phyloP scores from a whole-genome alignment of 352 stramenopile genomes.

The Pythium aquatile region DNA sequence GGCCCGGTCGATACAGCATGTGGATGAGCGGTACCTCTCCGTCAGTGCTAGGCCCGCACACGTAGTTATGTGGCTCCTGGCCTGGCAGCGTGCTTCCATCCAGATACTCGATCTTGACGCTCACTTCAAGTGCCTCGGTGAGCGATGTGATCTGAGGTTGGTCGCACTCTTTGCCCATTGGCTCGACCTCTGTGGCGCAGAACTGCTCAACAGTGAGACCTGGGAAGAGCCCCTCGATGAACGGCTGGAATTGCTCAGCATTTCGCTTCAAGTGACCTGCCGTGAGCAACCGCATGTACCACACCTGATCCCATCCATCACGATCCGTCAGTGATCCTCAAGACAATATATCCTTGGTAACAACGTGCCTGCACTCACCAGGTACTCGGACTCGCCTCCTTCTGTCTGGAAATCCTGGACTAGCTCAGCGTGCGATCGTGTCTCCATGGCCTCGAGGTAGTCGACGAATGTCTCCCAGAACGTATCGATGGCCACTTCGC shows the following conservation, averaged over 20 bases:
- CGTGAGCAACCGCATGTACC: constrained; percentile 86
- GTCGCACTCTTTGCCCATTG: constrained; percentile 92
- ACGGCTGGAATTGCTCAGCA: constrained; percentile 86
- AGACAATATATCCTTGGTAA: not conserved
- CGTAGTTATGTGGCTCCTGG: constrained; percentile 61
- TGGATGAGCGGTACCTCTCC: constrained; percentile 36
- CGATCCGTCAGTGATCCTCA: not conserved
- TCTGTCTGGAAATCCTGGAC: constrained; percentile 85
- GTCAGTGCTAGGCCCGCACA: constrained; percentile 37
- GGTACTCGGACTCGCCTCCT: constrained; percentile 81
- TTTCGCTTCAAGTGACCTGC: constrained; percentile 87
- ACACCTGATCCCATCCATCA: constrained; percentile 40
- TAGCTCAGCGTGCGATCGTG: constrained; percentile 60
- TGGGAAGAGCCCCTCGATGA: constrained; percentile 81
- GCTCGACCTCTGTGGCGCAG: constrained; percentile 86
- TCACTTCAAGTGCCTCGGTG: constrained; percentile 87
- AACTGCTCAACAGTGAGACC: constrained; percentile 84
- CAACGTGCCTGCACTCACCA: constrained; percentile 31
- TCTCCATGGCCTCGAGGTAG: constrained; percentile 80
- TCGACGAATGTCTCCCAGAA: constrained; percentile 94
- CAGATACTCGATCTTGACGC: constrained; percentile 92
- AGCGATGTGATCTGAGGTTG: constrained; percentile 92
- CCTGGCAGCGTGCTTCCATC: constrained; percentile 70
- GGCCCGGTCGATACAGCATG: constrained; percentile 92
- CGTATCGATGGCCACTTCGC: constrained; percentile 90